These are phyloP conservation scores for Cymbomonas tetramitiformis DNA, from an alignment of 139 green algal genomes.

Conservation along the genomic window DNA sequence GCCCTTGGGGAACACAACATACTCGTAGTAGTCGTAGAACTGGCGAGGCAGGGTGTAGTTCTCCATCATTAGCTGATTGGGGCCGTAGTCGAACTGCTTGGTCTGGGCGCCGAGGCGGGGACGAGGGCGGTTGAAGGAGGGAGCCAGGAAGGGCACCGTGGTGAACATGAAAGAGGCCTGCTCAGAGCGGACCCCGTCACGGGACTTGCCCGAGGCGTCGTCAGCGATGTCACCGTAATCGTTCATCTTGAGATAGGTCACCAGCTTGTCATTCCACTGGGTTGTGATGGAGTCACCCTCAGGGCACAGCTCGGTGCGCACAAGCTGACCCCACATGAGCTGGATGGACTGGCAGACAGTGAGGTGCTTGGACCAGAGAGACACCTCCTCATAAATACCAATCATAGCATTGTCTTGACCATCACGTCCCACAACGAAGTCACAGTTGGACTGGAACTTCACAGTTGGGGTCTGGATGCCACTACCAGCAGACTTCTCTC, in stretches of 20 bases:
- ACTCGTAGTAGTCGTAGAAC: too few relatives aligned
- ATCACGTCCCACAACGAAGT: too few relatives aligned
- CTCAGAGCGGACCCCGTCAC: background rate
- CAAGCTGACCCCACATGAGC: constrained; percentile 17
- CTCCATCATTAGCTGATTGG: too few relatives aligned
- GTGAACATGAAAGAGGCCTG: too few relatives aligned
- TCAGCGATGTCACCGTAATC: background rate
- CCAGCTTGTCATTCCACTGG: background rate
- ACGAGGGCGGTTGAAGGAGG: background rate
- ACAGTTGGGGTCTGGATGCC: too few relatives aligned
- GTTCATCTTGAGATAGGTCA: constrained; percentile 9
- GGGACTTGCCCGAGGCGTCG: background rate
- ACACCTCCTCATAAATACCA: too few relatives aligned
- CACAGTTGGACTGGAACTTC: too few relatives aligned
- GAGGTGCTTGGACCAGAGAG: too few relatives aligned
- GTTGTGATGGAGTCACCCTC: background rate
- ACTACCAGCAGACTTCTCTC: too few relatives aligned
- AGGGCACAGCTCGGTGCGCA: background rate
- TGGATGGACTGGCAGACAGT: constrained; percentile 5
- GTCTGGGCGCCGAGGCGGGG: background rate
- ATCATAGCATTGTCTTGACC: too few relatives aligned
- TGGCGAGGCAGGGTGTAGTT: too few relatives aligned
- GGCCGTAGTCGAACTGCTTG: background rate
- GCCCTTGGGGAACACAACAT: too few relatives aligned
- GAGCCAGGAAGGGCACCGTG: background rate